Base-by-base conservation (phyloP, 1,139 yeast genomes). In the Hemisphaericaspora xylanilytica region DNA sequence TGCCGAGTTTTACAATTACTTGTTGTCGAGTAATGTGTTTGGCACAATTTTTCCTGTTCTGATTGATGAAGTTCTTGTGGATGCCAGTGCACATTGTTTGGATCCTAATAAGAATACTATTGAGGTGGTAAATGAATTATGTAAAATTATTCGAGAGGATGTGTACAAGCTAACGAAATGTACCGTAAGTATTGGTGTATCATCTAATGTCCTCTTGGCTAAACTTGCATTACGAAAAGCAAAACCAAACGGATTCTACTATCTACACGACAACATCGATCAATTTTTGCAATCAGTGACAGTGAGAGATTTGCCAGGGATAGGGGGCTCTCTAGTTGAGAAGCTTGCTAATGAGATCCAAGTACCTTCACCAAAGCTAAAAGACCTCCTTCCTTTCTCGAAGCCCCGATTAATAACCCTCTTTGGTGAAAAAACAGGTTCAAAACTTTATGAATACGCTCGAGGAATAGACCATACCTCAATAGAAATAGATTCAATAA, bases 1-100 rank as follows among this genome's bases (percentile, higher is more conserved):
- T 1, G 56, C 56, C 21, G 58, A 74, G 65, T 45, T 88, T 81
- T 42, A 73, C 70, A 46, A 64, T 55, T 48, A 79, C 77, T 53
- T 92, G 74, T 56, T 73, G 55, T 21, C 70, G 55, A 17, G 57
- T 75, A 40, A 54, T 59, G 56, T 61, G 3, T 74, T 85, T 35
- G 85, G 83, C 49, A 63, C 78, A 6, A 73, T 92, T 2, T 71
- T 80, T 32, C 97, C 98, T 0, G 89, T 92, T 0, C 88, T 94
- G 50, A 81, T 92, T 4, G 98, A 92, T 59, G 98, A 92, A 55
- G 96, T 88, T 0, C 63, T 92, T 21, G 61, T 90, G 11, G 96
- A 90, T 49, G 72, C 83, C 2, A 65, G 86, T 0, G 50, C 75
- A 0, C 46, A 68, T 34, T 58, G 65, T 38, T 45, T 33, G 15